These are phyloP conservation scores for Fraxinus americana DNA, from an alignment of 257 asterid species.

Conservation along the genomic window DNA sequence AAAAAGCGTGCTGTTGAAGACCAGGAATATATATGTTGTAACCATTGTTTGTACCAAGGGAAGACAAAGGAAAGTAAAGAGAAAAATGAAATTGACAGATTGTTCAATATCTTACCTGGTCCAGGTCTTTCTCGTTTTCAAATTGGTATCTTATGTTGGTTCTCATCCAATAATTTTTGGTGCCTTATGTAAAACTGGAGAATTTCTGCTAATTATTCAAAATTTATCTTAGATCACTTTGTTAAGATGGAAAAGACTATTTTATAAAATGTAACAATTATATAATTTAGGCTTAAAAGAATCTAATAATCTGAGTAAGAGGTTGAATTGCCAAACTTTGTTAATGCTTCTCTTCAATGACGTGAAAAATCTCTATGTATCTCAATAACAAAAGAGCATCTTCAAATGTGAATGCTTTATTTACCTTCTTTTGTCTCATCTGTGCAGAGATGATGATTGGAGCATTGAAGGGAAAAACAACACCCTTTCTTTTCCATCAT, in stretches of 20 bases:
- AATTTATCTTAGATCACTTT: background rate
- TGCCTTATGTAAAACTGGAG: background rate
- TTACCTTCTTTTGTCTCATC: constrained; percentile 31
- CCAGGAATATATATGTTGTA: background rate
- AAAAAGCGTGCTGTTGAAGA: background rate
- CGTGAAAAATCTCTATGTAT: background rate
- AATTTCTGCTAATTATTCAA: background rate
- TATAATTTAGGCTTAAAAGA: background rate
- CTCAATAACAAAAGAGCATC: background rate
- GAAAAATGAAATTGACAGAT: background rate
- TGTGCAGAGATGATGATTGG: constrained; percentile 95
- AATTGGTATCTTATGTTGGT: background rate
- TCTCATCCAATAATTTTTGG: background rate
- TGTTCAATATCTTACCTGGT: background rate
- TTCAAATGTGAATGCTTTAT: background rate
- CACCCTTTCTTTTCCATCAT: constrained; percentile 89
- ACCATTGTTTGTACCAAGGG: background rate
- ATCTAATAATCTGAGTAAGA: background rate
- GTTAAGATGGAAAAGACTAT: background rate
- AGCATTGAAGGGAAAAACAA: constrained; percentile 77
- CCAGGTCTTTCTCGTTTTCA: background rate
- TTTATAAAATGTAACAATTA: background rate
- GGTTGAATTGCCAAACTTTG: background rate
- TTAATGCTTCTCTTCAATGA: background rate
- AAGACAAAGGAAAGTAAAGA: background rate